A percentile compares a stretch with the other conserved stretches of the same genome.
These are phyloP conservation scores for Pisolithus marmoratus DNA, from an alignment of 768 basidiomycete genomes.

Conservation along the genomic window DNA sequence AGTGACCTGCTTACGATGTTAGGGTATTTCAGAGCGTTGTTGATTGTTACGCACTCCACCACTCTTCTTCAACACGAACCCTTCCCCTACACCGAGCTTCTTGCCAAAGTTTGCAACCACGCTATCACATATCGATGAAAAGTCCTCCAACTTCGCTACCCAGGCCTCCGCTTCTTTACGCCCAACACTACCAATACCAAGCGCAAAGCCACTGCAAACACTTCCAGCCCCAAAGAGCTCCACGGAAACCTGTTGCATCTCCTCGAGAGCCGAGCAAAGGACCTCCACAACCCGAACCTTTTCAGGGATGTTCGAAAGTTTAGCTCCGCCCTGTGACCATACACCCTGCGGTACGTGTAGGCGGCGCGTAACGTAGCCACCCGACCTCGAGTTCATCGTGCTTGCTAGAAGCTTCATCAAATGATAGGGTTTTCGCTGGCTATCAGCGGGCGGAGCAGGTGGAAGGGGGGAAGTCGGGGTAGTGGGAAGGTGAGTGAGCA, in stretches of 20 bases:
- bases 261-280: constrained; percentile 72
- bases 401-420: constrained; percentile 77
- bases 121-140: constrained; percentile 70
- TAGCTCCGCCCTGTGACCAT: constrained; percentile 88
- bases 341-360: constrained; percentile 86
- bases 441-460: constrained; percentile 62
- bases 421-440: constrained; percentile 81
- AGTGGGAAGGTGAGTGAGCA: constrained; percentile 55
- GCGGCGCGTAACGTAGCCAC: constrained; percentile 84
- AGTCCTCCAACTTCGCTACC: constrained; percentile 75
- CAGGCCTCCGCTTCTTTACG: constrained; percentile 76
- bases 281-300: constrained; percentile 84
- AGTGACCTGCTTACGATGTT: constrained; percentile 34
- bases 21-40: constrained; percentile 3
- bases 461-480: constrained; percentile 79
- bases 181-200: constrained; percentile 73
- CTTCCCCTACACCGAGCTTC: constrained; percentile 85
- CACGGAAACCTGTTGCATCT: constrained; percentile 64
- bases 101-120: constrained; percentile 79
- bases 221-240: constrained; percentile 77
- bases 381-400: constrained; percentile 74
- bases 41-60: constrained; percentile 40
- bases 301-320: constrained; percentile 73
- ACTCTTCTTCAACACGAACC: constrained; percentile 77
- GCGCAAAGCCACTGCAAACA: constrained; percentile 64